These are phyloP conservation scores for Sedum album DNA, from an alignment of 164 flowering plant genomes.

Conservation along the genomic window DNA sequence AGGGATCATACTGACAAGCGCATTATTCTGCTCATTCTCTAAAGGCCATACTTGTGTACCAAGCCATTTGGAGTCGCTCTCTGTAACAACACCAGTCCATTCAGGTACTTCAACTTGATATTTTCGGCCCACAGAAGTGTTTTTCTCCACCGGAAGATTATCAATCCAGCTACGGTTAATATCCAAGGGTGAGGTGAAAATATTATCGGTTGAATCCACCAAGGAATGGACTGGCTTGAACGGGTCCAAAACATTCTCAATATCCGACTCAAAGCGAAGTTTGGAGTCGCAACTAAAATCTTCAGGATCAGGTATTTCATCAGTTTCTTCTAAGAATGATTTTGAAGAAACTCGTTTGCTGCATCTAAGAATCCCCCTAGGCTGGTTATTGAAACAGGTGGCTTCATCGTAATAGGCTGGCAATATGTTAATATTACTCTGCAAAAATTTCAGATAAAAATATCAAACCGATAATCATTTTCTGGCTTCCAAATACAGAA, in stretches of 20 bases:
- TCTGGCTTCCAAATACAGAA: neutral
- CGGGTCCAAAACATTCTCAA: neutral
- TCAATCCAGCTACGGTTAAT: neutral
- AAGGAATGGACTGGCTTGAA: neutral
- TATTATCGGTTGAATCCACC: neutral
- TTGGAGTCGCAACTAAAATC: slow-evolving; percentile 9
- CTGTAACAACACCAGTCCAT: slow-evolving; percentile 28
- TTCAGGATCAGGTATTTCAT: slow-evolving; percentile 15
- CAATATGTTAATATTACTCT: slow-evolving; percentile 26
- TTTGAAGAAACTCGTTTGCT: slow-evolving; percentile 18
- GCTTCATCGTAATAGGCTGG: slow-evolving; percentile 31
- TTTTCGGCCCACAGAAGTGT: slow-evolving; percentile 19
- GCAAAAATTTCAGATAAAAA: slow-evolving; percentile 14
- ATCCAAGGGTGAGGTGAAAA: slow-evolving; percentile 4
- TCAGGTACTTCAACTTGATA: slow-evolving; percentile 36
- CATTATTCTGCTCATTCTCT: neutral
- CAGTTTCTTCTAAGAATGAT: slow-evolving; percentile 13
- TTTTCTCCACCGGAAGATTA: slow-evolving; percentile 2
- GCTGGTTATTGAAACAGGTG: slow-evolving; percentile 3
- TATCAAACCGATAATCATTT: neutral
- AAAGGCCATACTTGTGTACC: slow-evolving; percentile 31
- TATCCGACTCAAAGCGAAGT: slow-evolving; percentile 10
- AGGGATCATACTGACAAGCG: neutral
- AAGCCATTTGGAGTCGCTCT: slow-evolving; percentile 38
- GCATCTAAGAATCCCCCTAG: slow-evolving; percentile 21